phyloP scores from a whole-genome alignment of 2,329 filamentous ascomycete species.

The Cadophora sp. region DNA sequence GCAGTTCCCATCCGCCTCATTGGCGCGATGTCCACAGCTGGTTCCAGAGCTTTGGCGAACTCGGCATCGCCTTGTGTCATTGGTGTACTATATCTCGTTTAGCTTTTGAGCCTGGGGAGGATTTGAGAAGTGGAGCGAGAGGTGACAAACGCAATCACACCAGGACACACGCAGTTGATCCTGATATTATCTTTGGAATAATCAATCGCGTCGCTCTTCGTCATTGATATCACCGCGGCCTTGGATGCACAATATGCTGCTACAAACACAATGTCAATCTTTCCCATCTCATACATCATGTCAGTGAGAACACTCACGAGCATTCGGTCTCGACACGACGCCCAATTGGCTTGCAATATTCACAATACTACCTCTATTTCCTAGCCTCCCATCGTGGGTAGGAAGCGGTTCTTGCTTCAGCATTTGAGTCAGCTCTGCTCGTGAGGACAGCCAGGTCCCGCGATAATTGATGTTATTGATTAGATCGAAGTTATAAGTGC shows the following conservation, averaged over 20 bases:
- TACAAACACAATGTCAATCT: slow-evolving; percentile 27
- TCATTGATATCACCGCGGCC: slow-evolving; percentile 53
- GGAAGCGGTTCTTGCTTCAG: slow-evolving; percentile 49
- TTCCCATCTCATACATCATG: background rate
- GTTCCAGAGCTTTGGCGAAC: slow-evolving; percentile 38
- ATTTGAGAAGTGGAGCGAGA: background rate
- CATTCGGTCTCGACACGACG: slow-evolving; percentile 50
- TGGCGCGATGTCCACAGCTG: slow-evolving; percentile 45
- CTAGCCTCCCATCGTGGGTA: slow-evolving; percentile 52
- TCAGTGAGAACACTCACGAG: slow-evolving; percentile 44
- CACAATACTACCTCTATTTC: slow-evolving; percentile 51
- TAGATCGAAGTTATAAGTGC: slow-evolving; percentile 49
- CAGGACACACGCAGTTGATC: slow-evolving; percentile 55
- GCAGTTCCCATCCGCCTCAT: slow-evolving; percentile 51
- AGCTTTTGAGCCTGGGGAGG: background rate
- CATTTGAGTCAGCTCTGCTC: slow-evolving; percentile 53
- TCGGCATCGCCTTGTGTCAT: slow-evolving; percentile 50
- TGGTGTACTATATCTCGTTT: slow-evolving; percentile 44
- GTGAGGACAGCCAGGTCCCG: slow-evolving; percentile 53
- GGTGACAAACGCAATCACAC: slow-evolving; percentile 49
- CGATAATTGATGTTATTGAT: slow-evolving; percentile 52
- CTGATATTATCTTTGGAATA: slow-evolving; percentile 53
- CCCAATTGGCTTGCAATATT: slow-evolving; percentile 54
- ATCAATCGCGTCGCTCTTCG: slow-evolving; percentile 56
- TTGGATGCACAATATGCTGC: slow-evolving; percentile 55